Percentiles rank a stretch among this genome's conserved stretches.
phyloP scores from a whole-genome alignment of 768 basidiomycete species.

The Mycena vulgaris region DNA sequence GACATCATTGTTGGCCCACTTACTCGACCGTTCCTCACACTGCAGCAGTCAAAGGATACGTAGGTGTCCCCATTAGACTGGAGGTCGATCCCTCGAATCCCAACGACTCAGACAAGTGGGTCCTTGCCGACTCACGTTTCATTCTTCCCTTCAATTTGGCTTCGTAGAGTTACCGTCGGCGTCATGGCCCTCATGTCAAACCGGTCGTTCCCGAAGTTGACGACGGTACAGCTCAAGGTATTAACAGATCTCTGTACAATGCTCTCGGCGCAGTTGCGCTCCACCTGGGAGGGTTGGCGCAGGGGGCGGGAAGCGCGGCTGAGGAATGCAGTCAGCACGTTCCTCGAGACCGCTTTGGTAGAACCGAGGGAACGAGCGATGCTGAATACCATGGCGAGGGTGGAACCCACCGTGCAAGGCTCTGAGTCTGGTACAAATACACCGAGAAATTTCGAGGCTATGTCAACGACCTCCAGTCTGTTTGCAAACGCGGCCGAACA shows the following conservation, averaged over 20 bases:
- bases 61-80: constrained; percentile 22
- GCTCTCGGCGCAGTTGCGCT: constrained; percentile 28
- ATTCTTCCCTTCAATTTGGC: too few relatives aligned
- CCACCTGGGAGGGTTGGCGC: constrained; percentile 28
- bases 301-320: constrained; percentile 22
- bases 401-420: constrained; percentile 22
- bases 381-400: not conserved
- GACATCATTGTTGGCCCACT: not conserved
- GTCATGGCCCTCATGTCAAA: constrained; percentile 28
- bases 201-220: constrained; percentile 7
- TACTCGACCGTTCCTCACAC: not conserved
- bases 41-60: constrained; percentile 19
- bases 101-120: not conserved
- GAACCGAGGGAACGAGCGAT: constrained; percentile 23
- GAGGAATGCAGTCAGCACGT: constrained; percentile 21
- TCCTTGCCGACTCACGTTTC: too few relatives aligned
- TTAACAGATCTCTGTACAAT: constrained; percentile 21
- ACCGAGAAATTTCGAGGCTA: not conserved
- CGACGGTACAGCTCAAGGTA: constrained; percentile 17
- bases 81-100: constrained; percentile 22
- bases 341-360: constrained; percentile 28
- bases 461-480: not conserved
- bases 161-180: constrained; percentile 27
- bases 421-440: not conserved
- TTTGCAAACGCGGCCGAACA: constrained; percentile 27